Evolutionary conservation across 1,139 yeast genomes (phyloP), one percentile per base, ranked within the genome.

Genomic region (Groenewaldozyma sp.): DNA sequence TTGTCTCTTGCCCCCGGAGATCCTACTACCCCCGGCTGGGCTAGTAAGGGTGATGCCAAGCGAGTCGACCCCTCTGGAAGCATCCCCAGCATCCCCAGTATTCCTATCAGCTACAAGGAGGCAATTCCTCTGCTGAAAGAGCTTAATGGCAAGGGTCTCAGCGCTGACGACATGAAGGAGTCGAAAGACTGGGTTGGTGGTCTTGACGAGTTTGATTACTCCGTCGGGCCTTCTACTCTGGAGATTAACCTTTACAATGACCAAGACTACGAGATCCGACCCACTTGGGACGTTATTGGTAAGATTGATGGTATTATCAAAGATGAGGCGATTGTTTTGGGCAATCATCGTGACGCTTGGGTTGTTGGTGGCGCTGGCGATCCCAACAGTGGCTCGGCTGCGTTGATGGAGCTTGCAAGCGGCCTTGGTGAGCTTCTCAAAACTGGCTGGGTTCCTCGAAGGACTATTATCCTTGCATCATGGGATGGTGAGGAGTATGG

Each of bases 1-100:
- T 65, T 86, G 40, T 82, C 94, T 2, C 73, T 72, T 35, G 64
- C 69, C 3, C 94, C 95, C 1, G 95, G 95, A 37, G 95, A 87
- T 55, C 95, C 95, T 31, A 77, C 94, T 2, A 81, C 94, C 3
- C 94, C 94, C 17, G 91, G 91, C 0, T 78, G 76, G 52, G 78
- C 93, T 3, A 77, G 86, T 32, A 78, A 74, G 45, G 78, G 62
- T 2, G 70, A 64, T 24, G 71, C 71, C 17, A 58, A 65, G 24
- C 64, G 80, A 41, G 51, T 57, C 5, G 76, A 70, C 42, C 81
- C 82, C 1, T 49, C 56, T 40, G 46, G 53, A 14, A 55, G 67
- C 4, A 81, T 74, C 36, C 83, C 84, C 13, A 56, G 56, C 13
- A 79, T 79, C 42, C 86, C 86, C 4, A 72, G 74, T 18, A 55